Evolutionary conservation across 768 basidiomycete genomes (phyloP).

Genomic region (Cystofilobasidium bisporidii): DNA sequence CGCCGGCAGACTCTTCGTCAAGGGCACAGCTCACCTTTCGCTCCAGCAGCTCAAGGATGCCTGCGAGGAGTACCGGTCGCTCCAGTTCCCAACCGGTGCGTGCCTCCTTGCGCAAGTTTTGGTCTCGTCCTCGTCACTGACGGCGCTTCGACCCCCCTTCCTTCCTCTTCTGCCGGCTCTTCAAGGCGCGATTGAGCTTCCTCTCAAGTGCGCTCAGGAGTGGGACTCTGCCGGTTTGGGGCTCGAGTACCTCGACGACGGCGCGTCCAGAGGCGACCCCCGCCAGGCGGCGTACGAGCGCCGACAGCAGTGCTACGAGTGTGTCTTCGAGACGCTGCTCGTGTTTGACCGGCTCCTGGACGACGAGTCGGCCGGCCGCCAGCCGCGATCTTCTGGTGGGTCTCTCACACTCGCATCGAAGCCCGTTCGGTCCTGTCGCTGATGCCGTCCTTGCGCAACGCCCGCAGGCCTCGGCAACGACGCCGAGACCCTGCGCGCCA

Average conservation of each 20-base stretch:
- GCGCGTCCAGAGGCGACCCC: conserved; percentile 51
- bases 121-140: no score
- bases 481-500: conserved; percentile 62
- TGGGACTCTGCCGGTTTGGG: conserved; percentile 62
- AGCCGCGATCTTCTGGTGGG: background rate
- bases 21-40: conserved; percentile 74
- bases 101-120: no score
- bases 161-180: no score
- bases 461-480: conserved; percentile 41
- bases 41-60: conserved; percentile 77
- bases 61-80: conserved; percentile 74
- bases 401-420: background rate
- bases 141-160: background rate
- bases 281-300: conserved; percentile 52
- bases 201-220: conserved; percentile 68
- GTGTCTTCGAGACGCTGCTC: conserved; percentile 69
- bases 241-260: conserved; percentile 56
- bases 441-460: no score
- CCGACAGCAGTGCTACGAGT: conserved; percentile 66
- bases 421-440: no score
- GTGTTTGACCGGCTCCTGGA: conserved; percentile 57
- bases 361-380: conserved; percentile 37
- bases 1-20: conserved; percentile 64
- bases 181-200: conserved; percentile 72
- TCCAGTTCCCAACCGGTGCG: conserved; percentile 70